phyloP scores from a whole-genome alignment of 2,329 filamentous ascomycete species.

The Arachnopeziza araneosa region DNA sequence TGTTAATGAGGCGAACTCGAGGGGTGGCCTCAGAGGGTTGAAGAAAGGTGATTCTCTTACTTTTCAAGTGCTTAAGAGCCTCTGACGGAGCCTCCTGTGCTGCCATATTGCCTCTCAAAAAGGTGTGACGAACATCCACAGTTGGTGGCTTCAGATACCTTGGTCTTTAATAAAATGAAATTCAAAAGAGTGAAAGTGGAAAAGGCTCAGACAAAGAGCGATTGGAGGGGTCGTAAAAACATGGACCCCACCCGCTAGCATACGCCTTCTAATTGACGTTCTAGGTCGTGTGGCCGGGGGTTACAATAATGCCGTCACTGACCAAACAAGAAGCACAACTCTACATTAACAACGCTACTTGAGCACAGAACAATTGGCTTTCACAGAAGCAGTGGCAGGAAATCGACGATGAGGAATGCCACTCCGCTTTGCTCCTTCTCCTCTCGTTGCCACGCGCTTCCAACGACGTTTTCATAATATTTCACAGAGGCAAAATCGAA shows the following conservation, averaged over 20 bases:
- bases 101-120: not conserved
- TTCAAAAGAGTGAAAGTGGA: not conserved
- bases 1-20: not conserved
- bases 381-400: not conserved
- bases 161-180: not conserved
- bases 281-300: too few relatives aligned
- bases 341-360: too few relatives aligned
- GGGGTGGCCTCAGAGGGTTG: not conserved
- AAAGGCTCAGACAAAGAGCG: not conserved
- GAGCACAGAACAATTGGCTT: not conserved
- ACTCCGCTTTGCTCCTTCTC: constrained; percentile 35
- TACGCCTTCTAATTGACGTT: not conserved
- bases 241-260: not conserved
- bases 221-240: not conserved
- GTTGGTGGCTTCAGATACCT: not conserved
- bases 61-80: not conserved
- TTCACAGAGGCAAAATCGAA: constrained; percentile 27
- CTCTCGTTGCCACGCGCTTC: constrained; percentile 12
- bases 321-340: too few relatives aligned
- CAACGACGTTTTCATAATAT: constrained; percentile 40
- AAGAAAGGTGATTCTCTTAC: not conserved
- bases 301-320: not conserved
- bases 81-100: not conserved
- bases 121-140: not conserved
- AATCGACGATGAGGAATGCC: constrained; percentile 56